Conservation (phyloP, 768 basidiomycete species). For the Peribolospora baueri region DNA sequence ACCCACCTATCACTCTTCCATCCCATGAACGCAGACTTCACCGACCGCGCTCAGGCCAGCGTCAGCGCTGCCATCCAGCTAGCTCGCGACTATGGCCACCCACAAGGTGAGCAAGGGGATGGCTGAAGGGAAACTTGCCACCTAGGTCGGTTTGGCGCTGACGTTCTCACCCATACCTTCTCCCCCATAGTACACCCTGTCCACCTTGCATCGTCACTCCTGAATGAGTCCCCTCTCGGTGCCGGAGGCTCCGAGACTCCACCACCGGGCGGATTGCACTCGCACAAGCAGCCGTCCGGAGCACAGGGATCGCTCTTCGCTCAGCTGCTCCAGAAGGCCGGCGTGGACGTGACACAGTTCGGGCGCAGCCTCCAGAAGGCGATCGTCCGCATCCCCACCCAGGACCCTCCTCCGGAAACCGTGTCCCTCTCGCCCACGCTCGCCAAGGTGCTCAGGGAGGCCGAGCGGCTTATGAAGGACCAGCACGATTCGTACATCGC, state of each 20-base stretch:
- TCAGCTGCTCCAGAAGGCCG: slow-evolving; percentile 54
- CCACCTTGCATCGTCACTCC: slow-evolving; percentile 55
- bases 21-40: slow-evolving; percentile 1
- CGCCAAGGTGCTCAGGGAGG: slow-evolving; percentile 44
- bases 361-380: slow-evolving; percentile 47
- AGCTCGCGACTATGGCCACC: not conserved
- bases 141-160: not conserved
- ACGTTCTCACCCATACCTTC: no score
- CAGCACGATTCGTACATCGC: slow-evolving; percentile 70
- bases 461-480: slow-evolving; percentile 48
- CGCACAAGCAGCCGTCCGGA: slow-evolving; percentile 18
- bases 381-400: slow-evolving; percentile 58
- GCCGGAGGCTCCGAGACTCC: not conserved
- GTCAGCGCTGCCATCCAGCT: slow-evolving; percentile 2
- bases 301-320: slow-evolving; percentile 37
- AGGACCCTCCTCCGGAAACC: slow-evolving; percentile 67
- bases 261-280: slow-evolving; percentile 11
- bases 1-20: not conserved
- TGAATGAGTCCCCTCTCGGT: slow-evolving; percentile 32
- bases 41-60: not conserved
- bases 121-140: slow-evolving; percentile 5
- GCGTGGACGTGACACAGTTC: slow-evolving; percentile 45
- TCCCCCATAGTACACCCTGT: slow-evolving; percentile 25
- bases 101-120: not conserved
- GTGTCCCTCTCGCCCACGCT: slow-evolving; percentile 34